Evolutionary conservation across 1,139 yeast species (phyloP).

Genomic region (Kodamaea ohmeri): DNA sequence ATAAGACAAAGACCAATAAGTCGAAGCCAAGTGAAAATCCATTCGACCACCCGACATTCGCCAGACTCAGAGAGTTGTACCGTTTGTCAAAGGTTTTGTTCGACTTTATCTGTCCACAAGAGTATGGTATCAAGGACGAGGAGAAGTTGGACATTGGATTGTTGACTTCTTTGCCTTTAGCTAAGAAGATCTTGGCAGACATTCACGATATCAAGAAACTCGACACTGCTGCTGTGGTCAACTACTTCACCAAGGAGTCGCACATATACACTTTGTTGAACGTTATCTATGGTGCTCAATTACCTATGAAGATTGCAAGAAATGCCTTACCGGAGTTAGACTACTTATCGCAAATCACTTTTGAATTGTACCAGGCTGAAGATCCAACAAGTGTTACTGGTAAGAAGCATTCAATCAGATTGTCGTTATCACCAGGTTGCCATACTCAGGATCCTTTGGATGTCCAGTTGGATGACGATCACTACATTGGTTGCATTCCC

Average conservation of each 20-base stretch:
- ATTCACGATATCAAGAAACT: conserved; percentile 75
- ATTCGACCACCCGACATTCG: conserved; percentile 79
- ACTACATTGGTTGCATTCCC: conserved; percentile 94
- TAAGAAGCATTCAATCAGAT: conserved; percentile 82
- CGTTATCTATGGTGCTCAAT: conserved; percentile 87
- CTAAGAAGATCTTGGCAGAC: conserved; percentile 81
- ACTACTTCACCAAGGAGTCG: conserved; percentile 94
- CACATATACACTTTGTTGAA: conserved; percentile 93
- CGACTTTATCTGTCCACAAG: conserved; percentile 98
- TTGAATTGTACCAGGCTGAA: conserved; percentile 84
- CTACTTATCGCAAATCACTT: conserved; percentile 89
- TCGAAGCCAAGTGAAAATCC: conserved; percentile 45
- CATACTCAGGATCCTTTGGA: conserved; percentile 97
- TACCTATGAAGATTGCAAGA: conserved; percentile 91
- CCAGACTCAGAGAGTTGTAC: conserved; percentile 82
- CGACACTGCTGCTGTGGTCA: conserved; percentile 77
- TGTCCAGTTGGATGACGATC: conserved; percentile 93
- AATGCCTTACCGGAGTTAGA: conserved; percentile 96
- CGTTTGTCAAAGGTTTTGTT: conserved; percentile 87
- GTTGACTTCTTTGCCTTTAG: conserved; percentile 89
- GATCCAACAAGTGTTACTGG: conserved; percentile 57
- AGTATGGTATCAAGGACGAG: conserved; percentile 93
- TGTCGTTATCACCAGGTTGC: conserved; percentile 94
- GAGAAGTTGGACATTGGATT: conserved; percentile 96
- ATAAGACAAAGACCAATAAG: conserved; percentile 18